Evolutionary conservation across 2,329 filamentous ascomycete genomes (phyloP).

Genomic region (Beauveria australis): DNA sequence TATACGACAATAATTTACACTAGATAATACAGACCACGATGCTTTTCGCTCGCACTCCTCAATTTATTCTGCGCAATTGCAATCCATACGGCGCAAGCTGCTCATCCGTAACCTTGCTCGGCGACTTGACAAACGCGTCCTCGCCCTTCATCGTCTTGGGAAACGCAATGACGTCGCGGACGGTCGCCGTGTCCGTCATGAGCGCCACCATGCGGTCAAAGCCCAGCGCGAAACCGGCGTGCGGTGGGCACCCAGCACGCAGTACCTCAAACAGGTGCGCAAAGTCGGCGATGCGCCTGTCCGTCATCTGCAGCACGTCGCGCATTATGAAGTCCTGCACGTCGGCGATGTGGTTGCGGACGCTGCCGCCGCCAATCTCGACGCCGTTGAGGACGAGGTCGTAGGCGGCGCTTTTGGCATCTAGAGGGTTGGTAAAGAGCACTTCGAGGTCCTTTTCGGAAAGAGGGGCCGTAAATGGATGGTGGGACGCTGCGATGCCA

Average conservation of each 20-base stretch:
- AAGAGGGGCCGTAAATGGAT: constrained; percentile 89
- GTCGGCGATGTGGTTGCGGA: constrained; percentile 77
- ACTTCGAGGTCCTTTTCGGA: constrained; percentile 63
- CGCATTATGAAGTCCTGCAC: constrained; percentile 81
- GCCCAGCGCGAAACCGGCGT: constrained; percentile 86
- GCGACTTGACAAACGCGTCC: constrained; percentile 74
- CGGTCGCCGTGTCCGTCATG: constrained; percentile 65
- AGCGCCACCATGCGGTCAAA: constrained; percentile 82
- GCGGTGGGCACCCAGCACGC: constrained; percentile 80
- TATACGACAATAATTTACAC: background rate
- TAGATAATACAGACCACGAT: background rate
- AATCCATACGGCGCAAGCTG: constrained; percentile 42
- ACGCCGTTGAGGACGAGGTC: constrained; percentile 94
- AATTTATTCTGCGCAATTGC: constrained; percentile 15
- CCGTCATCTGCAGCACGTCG: constrained; percentile 71
- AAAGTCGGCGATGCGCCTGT: constrained; percentile 69
- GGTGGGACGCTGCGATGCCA: constrained; percentile 81
- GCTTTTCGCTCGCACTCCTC: background rate
- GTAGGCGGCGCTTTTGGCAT: constrained; percentile 78
- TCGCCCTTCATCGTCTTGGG: constrained; percentile 89
- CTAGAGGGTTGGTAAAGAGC: constrained; percentile 62
- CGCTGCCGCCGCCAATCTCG: constrained; percentile 86
- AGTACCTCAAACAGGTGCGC: constrained; percentile 77
- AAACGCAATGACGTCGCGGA: constrained; percentile 93
- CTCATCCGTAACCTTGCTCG: constrained; percentile 56